Evolutionary conservation across 2,329 filamentous ascomycete species (phyloP).

Genomic region (Colletotrichum tanaceti): DNA sequence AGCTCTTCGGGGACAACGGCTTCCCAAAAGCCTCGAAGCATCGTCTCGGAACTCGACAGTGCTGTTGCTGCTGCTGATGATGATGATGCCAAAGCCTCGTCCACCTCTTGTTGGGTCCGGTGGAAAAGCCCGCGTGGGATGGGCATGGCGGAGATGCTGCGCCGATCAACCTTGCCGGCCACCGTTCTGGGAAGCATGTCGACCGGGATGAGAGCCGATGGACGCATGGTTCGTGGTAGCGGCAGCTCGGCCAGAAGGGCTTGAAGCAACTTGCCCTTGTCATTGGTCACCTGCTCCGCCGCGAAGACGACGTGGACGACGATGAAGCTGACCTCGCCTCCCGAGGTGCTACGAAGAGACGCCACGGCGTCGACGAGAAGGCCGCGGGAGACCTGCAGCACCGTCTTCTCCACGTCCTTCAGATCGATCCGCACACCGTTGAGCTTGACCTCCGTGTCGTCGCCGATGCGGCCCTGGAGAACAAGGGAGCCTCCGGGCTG

Average conservation of each 20-base stretch:
- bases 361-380: slow-evolving; percentile 43
- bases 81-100: too few relatives aligned
- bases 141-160: slow-evolving; percentile 43
- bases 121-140: slow-evolving; percentile 38
- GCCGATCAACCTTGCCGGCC: slow-evolving; percentile 17
- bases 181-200: slow-evolving; percentile 11
- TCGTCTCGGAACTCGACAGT: background rate
- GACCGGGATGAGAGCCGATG: slow-evolving; percentile 45
- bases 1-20: slow-evolving; percentile 2
- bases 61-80: background rate
- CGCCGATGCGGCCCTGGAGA: slow-evolving; percentile 52
- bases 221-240: slow-evolving; percentile 52
- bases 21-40: background rate
- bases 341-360: slow-evolving; percentile 39
- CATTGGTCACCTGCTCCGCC: background rate
- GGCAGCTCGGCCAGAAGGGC: slow-evolving; percentile 39
- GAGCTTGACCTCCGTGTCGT: slow-evolving; percentile 60
- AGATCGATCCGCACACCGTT: slow-evolving; percentile 60
- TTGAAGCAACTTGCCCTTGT: slow-evolving; percentile 36
- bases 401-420: slow-evolving; percentile 50
- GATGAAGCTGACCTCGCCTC: slow-evolving; percentile 41
- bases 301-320: slow-evolving; percentile 46
- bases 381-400: slow-evolving; percentile 42
- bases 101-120: background rate
- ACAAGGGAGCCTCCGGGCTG: background rate